Conservation (phyloP, 2,329 filamentous ascomycete genomes). For the Monosporascus sp. region DNA sequence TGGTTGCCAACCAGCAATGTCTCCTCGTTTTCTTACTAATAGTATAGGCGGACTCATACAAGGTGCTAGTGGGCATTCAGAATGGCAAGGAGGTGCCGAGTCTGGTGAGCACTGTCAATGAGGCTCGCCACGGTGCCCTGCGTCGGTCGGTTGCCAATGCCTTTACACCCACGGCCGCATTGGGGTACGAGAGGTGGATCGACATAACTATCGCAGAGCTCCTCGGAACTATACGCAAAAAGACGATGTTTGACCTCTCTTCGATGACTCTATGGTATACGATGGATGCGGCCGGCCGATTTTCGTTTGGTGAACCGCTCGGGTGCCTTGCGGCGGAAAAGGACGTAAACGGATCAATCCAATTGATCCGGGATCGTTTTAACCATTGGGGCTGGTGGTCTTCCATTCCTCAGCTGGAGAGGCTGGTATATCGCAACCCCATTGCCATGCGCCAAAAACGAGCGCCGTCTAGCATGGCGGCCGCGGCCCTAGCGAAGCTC, state of each 20-base stretch:
- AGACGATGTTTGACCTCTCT: constrained; percentile 13
- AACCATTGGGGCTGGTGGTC: constrained; percentile 20
- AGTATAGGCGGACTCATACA: constrained; percentile 18
- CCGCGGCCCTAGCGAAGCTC: constrained; percentile 10
- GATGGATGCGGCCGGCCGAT: constrained; percentile 17
- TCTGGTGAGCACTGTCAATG: constrained; percentile 17
- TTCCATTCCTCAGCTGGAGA: constrained; percentile 16
- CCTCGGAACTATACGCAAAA: constrained; percentile 7
- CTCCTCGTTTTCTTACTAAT: not conserved
- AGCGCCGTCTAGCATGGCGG: constrained; percentile 15
- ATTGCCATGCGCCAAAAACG: constrained; percentile 11
- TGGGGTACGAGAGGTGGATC: constrained; percentile 21
- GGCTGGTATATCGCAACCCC: constrained; percentile 18
- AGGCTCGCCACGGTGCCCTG: constrained; percentile 16
- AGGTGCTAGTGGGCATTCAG: constrained; percentile 15
- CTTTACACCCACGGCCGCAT: constrained; percentile 16
- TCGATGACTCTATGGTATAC: constrained; percentile 16
- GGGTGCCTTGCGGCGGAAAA: constrained; percentile 15
- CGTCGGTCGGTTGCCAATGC: constrained; percentile 20
- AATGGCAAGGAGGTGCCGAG: constrained; percentile 21
- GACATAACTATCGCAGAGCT: constrained; percentile 17
- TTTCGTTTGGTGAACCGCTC: constrained; percentile 17
- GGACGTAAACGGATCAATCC: constrained; percentile 16
- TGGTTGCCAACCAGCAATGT: not conserved
- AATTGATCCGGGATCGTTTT: constrained; percentile 18